Base-by-base conservation (phyloP, 768 basidiomycete species). In the Piloderma croceum region DNA sequence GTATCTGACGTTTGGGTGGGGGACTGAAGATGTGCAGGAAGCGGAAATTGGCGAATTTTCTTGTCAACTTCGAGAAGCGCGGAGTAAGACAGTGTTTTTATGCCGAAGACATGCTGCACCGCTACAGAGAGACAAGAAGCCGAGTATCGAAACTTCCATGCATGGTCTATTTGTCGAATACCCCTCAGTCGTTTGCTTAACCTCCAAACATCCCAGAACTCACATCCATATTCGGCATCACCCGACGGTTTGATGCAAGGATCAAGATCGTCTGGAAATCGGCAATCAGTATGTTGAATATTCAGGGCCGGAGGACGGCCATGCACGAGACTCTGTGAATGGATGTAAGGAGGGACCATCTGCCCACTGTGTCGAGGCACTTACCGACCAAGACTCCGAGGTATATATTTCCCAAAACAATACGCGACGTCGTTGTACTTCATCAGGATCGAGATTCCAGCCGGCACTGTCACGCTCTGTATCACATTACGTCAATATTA, bases 371-470 rank as follows among this genome's bases (percentile, higher is more conserved):
- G n/a, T n/a, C n/a, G n/a, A n/a, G n/a, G n/a, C n/a, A 61, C 66
- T 41, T 44, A 70, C 74, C 39, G 65, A 62, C 70, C 74, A 77
- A 6, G 64, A 57, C 49, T 77, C 73, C 60, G 67, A 72, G 13
- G 64, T 60, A 48, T 64, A 72, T 7, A 76, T 53, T 41, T 77
- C 75, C 76, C 76, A 77, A 51, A 76, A 77, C 27, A 76, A 39
- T 29, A 61, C 52, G 36, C 76, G 63, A 24, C 68, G 54, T 23
- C 71, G 59, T 44, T 76, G 71, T 3, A 69, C 49, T 43, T 77
- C 75, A 15, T 65, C 67, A 5, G 57, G 45, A 12, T 59, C 57
- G 18, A 77, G 60, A 45, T 67, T 68, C 72, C 71, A 74, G 2
- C 61, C 61, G 13, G 66, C 65, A 43, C 69, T 68, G 48, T 77